Percentiles rank a stretch among this genome's conserved stretches.
These are phyloP conservation scores for Kregervanrija pseudodelftensis DNA, from an alignment of 805 yeast species.

Conservation along the genomic window DNA sequence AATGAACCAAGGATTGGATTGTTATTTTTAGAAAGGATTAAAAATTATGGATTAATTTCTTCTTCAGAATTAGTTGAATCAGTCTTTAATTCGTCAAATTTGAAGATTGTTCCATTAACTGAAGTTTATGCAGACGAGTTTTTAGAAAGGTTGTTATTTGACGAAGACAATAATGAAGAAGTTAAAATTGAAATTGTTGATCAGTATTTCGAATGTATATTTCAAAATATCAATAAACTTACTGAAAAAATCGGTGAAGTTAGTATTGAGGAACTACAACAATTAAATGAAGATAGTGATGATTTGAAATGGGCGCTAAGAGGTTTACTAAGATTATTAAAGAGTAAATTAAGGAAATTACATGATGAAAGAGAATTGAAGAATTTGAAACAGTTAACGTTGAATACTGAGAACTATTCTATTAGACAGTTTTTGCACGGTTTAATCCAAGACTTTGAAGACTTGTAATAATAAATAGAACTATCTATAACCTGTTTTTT, in stretches of 20 bases:
- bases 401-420: too few species aligned
- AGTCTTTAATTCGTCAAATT: conserved; percentile 29
- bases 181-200: conserved; percentile 9
- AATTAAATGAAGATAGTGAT: conserved; percentile 3
- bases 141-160: conserved; percentile 20
- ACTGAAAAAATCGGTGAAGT: not conserved
- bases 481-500: too few species aligned
- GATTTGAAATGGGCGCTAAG: conserved; percentile 10
- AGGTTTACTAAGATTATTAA: conserved; percentile 5
- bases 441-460: too few species aligned
- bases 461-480: too few species aligned
- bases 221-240: not conserved
- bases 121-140: conserved; percentile 41
- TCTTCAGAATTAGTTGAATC: conserved; percentile 35
- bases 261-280: not conserved
- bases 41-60: conserved; percentile 36
- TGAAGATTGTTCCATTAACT: conserved; percentile 29
- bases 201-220: conserved; percentile 4
- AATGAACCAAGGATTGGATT: conserved; percentile 59
- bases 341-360: conserved; percentile 4
- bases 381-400: too few species aligned
- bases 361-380: not conserved
- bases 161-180: conserved; percentile 8
- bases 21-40: conserved; percentile 47
- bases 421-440: too few species aligned